Base-by-base conservation (phyloP, 148 eudicot genomes). In the Camellia lanceoleosa region DNA sequence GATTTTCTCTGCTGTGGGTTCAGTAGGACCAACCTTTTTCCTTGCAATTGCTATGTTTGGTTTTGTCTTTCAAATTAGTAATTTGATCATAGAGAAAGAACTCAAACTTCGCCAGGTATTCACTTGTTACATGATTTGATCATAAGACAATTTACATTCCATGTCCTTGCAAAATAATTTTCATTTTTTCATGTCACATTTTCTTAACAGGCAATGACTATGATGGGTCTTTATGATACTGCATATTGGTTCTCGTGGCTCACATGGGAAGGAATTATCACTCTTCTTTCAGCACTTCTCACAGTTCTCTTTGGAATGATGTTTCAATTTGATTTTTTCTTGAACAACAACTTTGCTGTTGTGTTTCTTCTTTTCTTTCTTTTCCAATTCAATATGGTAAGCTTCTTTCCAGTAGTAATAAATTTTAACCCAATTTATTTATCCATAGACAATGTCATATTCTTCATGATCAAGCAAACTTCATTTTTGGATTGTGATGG, bases 201-300 rank as follows among this genome's bases (percentile, higher is more conserved):
- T 80, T 13, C 47, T 73, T 71, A 44, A 79, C 90, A 96, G 98
- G 96, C 96, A 52, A 90, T 95, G 98, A 84, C 87, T 67, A 88
- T 93, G 86, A 95, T 95, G 97, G 98, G 98, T 80, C 96, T 95
- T 42, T 93, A 91, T 87, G 98, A 95, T 84, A 89, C 94, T 63
- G 98, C 98, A 44, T 89, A 93, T 75, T 95, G 98, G 98, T 85
- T 95, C 63, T 93, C 97, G 6, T 93, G 97, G 97, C 84, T 95
- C 62, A 79, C 84, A 0, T 93, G 97, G 96, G 98, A 95, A 84
- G 89, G 85, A 83, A 68, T 91, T 54, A 75, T 93, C 20, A 75
- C 88, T 51, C 62, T 87, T 67, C 66, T 93, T 51, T 89, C 94
- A 11, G 86, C 98, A 8, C 86, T 91, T 78, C 75, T 88, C 69